A percentile compares a stretch with the other conserved stretches of the same genome.
phyloP scores from a whole-genome alignment of 192 early-diverging fungal species.

The Chytriomyces sp. region DNA sequence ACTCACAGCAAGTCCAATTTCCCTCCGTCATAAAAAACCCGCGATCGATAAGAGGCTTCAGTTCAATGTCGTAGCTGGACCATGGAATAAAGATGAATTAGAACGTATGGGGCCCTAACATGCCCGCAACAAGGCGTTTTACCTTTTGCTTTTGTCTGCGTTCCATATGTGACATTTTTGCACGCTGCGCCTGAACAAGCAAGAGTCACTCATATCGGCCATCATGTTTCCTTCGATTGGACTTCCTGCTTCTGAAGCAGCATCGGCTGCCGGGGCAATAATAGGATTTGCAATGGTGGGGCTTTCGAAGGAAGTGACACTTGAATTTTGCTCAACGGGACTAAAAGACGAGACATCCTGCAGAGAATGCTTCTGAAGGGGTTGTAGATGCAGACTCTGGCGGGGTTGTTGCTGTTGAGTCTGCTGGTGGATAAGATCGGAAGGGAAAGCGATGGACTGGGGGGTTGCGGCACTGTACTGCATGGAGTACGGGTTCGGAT shows the following conservation, averaged over 20 bases:
- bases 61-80: constrained; percentile 59
- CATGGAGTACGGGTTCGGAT: no score
- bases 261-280: background rate
- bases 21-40: constrained; percentile 91
- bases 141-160: constrained; percentile 25
- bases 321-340: no score
- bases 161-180: constrained; percentile 30
- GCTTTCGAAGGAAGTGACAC: no score
- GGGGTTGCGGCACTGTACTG: no score
- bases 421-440: no score
- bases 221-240: background rate
- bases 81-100: background rate
- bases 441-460: no score
- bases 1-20: constrained; percentile 88
- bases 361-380: no score
- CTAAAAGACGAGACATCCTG: no score
- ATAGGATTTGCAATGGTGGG: background rate
- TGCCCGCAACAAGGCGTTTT: background rate
- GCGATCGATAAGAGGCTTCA: constrained; percentile 84
- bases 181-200: constrained; percentile 60
- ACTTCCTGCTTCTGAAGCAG: no score
- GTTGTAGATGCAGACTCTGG: no score
- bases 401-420: no score
- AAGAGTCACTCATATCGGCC: constrained; percentile 48
- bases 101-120: background rate